Base-by-base conservation (phyloP, 345 rosid genomes). In the Carallia pectinifolia region DNA sequence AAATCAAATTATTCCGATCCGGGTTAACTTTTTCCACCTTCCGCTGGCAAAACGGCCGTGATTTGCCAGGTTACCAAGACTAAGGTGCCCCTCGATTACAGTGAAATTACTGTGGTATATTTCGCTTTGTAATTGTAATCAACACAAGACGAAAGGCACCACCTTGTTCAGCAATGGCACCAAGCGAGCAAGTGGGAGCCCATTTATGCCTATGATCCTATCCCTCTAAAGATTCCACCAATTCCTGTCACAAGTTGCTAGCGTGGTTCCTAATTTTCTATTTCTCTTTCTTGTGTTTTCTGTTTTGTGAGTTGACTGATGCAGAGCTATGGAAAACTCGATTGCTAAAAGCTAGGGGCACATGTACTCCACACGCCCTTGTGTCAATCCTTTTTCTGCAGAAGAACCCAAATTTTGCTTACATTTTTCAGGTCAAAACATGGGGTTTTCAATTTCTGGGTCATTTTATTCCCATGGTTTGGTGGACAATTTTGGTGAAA, bases 381-480 rank as follows among this genome's bases (percentile, higher is more conserved):
- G 1, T 52, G 2, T 27, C 60, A 56, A 56, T 13, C 9, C 37
- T 44, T 27, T 62, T 62, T 6, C 19, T 30, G 44, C 48, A 18
- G 19, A 67, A 64, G 34, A 67, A 8, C 3, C 33, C 61, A 37
- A 2, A 7, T 7, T 59, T 67, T 58, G n/a, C 34, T 31, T 6
- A 44, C 39, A 62, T 74, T 65, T 1, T 70, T 31, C 50, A 30
- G 47, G 61, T 67, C 38, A 67, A 54, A 54, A 74, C 63, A 86
- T 86, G 90, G 89, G 82, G 63, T 64, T 79, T 80, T 76, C 87
- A 1, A 18, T 80, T 33, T 64, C 80, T 79, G 80, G 79, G 76
- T 81, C 83, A 4, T 68, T 69, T 70, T 68, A 80, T 78, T 71
- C 78, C 62, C 85, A 55, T 36, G 47, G 74, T 77, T 66, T 70